These are phyloP conservation scores for Alternaria metachromatica DNA, from an alignment of 2,329 filamentous ascomycete species.

Conservation along the genomic window DNA sequence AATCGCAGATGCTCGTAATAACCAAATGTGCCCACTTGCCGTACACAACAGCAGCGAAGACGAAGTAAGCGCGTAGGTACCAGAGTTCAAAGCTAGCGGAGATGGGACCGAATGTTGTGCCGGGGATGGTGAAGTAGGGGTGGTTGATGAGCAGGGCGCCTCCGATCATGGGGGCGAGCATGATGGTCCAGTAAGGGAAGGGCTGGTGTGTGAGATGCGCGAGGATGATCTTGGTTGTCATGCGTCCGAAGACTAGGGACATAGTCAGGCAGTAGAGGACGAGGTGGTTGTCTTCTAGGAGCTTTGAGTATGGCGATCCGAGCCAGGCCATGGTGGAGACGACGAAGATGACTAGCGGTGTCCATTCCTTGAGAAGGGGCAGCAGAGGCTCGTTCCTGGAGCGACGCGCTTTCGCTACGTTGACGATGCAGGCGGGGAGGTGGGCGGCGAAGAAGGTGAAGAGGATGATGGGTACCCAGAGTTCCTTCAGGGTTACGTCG, in stretches of 20 bases:
- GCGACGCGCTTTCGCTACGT: slow-evolving; percentile 80
- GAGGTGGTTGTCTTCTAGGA: slow-evolving; percentile 84
- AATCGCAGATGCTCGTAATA: slow-evolving; percentile 88
- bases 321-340: slow-evolving; percentile 80
- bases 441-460: slow-evolving; percentile 63
- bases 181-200: slow-evolving; percentile 95
- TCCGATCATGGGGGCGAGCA: slow-evolving; percentile 84
- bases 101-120: slow-evolving; percentile 63
- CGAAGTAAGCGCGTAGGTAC: slow-evolving; percentile 85
- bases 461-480: slow-evolving; percentile 74
- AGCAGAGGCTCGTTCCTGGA: slow-evolving; percentile 74
- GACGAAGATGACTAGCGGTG: slow-evolving; percentile 84
- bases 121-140: slow-evolving; percentile 64
- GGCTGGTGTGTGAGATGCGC: slow-evolving; percentile 92
- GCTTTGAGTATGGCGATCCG: slow-evolving; percentile 83
- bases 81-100: slow-evolving; percentile 71
- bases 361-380: slow-evolving; percentile 92
- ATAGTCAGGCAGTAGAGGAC: slow-evolving; percentile 92
- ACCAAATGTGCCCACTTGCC: slow-evolving; percentile 92
- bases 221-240: slow-evolving; percentile 99
- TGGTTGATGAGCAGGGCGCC: slow-evolving; percentile 85
- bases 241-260: slow-evolving; percentile 95
- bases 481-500: slow-evolving; percentile 79
- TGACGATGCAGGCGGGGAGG: slow-evolving; percentile 86
- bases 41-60: slow-evolving; percentile 85